Percentiles rank a stretch among this genome's conserved stretches.
These are phyloP conservation scores for Athelia sp. DNA, from an alignment of 1,284 basidiomycete genomes.

Conservation along the genomic window DNA sequence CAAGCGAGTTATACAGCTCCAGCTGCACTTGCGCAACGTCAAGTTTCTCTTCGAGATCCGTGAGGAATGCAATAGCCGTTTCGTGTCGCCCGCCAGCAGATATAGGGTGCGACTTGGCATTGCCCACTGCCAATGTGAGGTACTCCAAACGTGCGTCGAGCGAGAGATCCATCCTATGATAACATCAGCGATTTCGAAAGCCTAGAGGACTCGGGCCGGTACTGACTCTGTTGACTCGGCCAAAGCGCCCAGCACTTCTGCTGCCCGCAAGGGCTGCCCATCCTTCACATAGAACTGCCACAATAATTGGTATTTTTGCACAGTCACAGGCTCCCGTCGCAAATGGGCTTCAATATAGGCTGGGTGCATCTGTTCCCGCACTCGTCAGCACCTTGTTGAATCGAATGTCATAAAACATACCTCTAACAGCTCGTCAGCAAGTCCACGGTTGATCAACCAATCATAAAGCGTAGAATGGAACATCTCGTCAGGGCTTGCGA, in stretches of 20 bases:
- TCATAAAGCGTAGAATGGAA: slow-evolving; percentile 96
- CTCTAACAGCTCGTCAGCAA: slow-evolving; percentile 88
- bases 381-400: slow-evolving; percentile 4
- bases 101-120: slow-evolving; percentile 91
- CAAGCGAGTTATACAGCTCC: slow-evolving; percentile 71
- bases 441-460: slow-evolving; percentile 79
- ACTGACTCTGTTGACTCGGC: slow-evolving; percentile 84
- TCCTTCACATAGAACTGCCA: slow-evolving; percentile 98
- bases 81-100: slow-evolving; percentile 73
- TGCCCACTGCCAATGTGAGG: slow-evolving; percentile 89
- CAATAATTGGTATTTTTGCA: slow-evolving; percentile 83
- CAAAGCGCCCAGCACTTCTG: slow-evolving; percentile 80
- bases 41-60: slow-evolving; percentile 91
- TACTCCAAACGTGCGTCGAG: slow-evolving; percentile 81
- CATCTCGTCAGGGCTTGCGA: slow-evolving; percentile 83
- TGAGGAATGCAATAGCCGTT: slow-evolving; percentile 86
- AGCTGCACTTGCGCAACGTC: slow-evolving; percentile 97
- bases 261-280: slow-evolving; percentile 80
- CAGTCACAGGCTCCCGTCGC: slow-evolving; percentile 72
- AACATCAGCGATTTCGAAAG: slow-evolving; percentile 2
- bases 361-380: slow-evolving; percentile 61
- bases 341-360: slow-evolving; percentile 87
- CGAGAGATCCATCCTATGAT: slow-evolving; percentile 54
- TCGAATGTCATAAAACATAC: slow-evolving; percentile 35
- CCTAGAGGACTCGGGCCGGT: slow-evolving; percentile 3